Evolutionary conservation across 23 red algal species (phyloP).

Genomic region (Gracilaria domingensis): DNA sequence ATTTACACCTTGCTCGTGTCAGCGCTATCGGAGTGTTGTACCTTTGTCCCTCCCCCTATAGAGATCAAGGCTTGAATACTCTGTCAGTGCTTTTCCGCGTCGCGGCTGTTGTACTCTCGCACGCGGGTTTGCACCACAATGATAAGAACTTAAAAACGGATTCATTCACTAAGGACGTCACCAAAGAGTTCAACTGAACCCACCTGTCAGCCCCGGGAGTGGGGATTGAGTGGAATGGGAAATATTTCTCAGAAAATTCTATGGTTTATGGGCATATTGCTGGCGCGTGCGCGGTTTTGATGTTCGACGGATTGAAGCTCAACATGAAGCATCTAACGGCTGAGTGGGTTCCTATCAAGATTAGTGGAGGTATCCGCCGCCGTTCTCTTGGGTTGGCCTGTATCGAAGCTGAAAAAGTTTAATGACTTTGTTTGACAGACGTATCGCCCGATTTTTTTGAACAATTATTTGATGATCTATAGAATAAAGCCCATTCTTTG

Average conservation of each 20-base stretch:
- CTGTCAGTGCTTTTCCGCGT: too few species aligned
- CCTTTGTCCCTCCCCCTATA: too few species aligned
- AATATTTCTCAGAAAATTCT: neutral
- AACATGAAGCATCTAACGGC: slow-evolving; percentile 14
- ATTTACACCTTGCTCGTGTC: too few species aligned
- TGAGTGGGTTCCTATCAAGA: slow-evolving; percentile 5
- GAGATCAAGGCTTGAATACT: too few species aligned
- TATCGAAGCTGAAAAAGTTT: too few species aligned
- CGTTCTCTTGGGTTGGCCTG: slow-evolving; percentile 29
- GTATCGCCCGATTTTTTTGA: too few species aligned
- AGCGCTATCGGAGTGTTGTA: too few species aligned
- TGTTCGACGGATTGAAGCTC: slow-evolving; percentile 14
- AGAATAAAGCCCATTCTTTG: too few species aligned
- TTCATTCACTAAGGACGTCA: slow-evolving; percentile 9
- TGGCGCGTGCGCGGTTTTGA: slow-evolving; percentile 27
- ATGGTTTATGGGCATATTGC: slow-evolving; percentile 48
- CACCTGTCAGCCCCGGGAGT: slow-evolving; percentile 39
- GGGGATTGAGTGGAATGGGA: neutral
- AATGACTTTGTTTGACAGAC: too few species aligned
- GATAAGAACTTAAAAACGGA: neutral
- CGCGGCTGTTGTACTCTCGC: too few species aligned
- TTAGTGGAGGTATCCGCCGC: slow-evolving; percentile 11
- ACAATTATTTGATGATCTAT: too few species aligned
- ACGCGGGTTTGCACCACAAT: too few species aligned
- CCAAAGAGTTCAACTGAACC: neutral